phyloP scores from a whole-genome alignment of 2,329 filamentous ascomycete genomes.

The Aspergillus tanneri region DNA sequence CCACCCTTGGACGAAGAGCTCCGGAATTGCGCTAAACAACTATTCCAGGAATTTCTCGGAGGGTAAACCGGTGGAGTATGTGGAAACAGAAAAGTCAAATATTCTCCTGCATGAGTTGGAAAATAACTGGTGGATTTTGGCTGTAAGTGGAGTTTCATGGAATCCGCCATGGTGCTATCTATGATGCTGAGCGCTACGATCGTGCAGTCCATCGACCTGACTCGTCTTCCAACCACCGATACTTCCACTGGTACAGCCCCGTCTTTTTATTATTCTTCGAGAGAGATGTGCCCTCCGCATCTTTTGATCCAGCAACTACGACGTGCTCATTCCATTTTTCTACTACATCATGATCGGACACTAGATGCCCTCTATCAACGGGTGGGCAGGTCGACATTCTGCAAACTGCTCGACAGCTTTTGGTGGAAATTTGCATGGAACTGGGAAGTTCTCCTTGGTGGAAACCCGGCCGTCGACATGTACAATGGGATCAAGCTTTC shows the following conservation, averaged over 20 bases:
- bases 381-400: constrained; percentile 66
- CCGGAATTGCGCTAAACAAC: constrained; percentile 17
- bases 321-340: constrained; percentile 78
- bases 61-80: constrained; percentile 71
- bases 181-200: constrained; percentile 12
- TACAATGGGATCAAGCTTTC: constrained; percentile 85
- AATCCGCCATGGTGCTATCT: background rate
- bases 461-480: constrained; percentile 77
- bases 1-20: constrained; percentile 12
- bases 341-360: constrained; percentile 80
- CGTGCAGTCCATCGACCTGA: constrained; percentile 74
- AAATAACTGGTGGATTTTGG: constrained; percentile 90
- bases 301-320: constrained; percentile 78
- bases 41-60: constrained; percentile 70
- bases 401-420: constrained; percentile 70
- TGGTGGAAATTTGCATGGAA: constrained; percentile 68
- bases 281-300: constrained; percentile 80
- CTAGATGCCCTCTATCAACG: constrained; percentile 69
- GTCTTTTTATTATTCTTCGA: constrained; percentile 75
- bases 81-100: constrained; percentile 87
- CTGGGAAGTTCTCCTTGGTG: constrained; percentile 89
- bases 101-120: constrained; percentile 87
- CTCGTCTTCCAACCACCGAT: constrained; percentile 63
- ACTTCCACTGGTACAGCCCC: constrained; percentile 45
- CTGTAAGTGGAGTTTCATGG: constrained; percentile 57